phyloP scores from a whole-genome alignment of 768 basidiomycete genomes.

The Coprinellus aureogranulatus region DNA sequence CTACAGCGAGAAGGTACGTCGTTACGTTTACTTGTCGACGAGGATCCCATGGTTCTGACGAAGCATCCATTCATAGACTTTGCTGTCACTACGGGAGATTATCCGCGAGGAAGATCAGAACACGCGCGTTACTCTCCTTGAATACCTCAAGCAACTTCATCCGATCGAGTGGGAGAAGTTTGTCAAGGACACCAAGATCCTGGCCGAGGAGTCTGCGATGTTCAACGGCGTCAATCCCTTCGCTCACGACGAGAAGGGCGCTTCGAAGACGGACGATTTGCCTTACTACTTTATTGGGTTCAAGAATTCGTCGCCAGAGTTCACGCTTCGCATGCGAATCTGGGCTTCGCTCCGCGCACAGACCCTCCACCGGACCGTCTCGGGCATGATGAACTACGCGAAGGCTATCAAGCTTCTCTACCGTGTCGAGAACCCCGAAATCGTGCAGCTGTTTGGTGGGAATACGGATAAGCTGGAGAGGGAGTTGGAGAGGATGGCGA shows the following conservation, averaged over 20 bases:
- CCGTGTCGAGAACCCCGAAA: conserved; percentile 98
- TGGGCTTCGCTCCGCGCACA: conserved; percentile 99
- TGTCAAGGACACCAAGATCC: conserved; percentile 99
- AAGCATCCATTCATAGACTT: too few species aligned
- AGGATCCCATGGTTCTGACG: too few species aligned
- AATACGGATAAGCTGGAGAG: too few species aligned
- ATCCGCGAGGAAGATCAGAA: conserved; percentile 98
- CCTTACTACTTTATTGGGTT: conserved; percentile 99
- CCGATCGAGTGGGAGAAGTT: conserved; percentile 99
- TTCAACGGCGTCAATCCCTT: too few species aligned
- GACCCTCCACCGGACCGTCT: conserved; percentile 97
- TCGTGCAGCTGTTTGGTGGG: too few species aligned
- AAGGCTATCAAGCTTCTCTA: conserved; percentile 99
- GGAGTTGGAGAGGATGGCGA: too few species aligned
- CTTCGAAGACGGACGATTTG: conserved; percentile 90
- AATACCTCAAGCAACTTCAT: conserved; percentile 98
- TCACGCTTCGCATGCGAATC: conserved; percentile 96
- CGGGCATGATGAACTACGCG: conserved; percentile 99
- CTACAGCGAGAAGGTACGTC: too few species aligned
- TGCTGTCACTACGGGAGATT: too few species aligned
- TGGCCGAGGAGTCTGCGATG: too few species aligned
- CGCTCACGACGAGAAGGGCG: too few species aligned
- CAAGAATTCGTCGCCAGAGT: conserved; percentile 99
- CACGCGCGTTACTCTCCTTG: conserved; percentile 92
- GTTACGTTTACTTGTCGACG: too few species aligned